Evolutionary conservation across 2,329 filamentous ascomycete species (phyloP).

Genomic region (Fusarium nisikadoi): DNA sequence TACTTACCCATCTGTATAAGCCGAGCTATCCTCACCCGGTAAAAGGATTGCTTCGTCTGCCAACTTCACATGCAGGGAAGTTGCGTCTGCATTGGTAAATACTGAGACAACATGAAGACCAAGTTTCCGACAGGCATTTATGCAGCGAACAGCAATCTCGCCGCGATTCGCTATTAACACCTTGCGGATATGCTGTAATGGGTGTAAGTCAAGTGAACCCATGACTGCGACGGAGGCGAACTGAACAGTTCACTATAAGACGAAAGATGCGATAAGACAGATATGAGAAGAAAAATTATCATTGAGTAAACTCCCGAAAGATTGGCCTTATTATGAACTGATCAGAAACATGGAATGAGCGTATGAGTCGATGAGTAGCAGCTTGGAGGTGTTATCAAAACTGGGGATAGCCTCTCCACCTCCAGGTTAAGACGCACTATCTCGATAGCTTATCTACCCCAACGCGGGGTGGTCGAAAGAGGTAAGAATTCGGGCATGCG

Average conservation of each 20-base stretch:
- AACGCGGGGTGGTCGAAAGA: neutral
- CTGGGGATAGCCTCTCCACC: conserved; percentile 1
- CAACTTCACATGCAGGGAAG: neutral
- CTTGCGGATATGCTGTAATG: neutral
- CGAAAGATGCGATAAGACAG: neutral
- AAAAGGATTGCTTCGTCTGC: neutral
- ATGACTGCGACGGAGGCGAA: neutral
- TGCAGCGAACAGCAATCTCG: neutral
- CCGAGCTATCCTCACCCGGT: neutral
- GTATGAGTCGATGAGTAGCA: neutral
- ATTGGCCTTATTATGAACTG: neutral
- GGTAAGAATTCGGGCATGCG: neutral
- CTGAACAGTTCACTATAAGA: neutral
- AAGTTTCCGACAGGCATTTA: neutral
- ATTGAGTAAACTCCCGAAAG: fast-evolving
- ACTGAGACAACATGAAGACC: neutral
- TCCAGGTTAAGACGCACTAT: neutral
- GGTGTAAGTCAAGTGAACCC: neutral
- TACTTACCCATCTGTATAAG: neutral
- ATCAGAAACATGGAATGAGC: neutral
- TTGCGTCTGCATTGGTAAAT: neutral
- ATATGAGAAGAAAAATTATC: fast-evolving
- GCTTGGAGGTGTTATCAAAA: neutral
- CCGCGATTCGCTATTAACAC: neutral
- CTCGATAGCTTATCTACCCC: conserved; percentile 5